Base-by-base conservation (phyloP, 208 protist genomes). In the Tritrichomonas musculus region DNA sequence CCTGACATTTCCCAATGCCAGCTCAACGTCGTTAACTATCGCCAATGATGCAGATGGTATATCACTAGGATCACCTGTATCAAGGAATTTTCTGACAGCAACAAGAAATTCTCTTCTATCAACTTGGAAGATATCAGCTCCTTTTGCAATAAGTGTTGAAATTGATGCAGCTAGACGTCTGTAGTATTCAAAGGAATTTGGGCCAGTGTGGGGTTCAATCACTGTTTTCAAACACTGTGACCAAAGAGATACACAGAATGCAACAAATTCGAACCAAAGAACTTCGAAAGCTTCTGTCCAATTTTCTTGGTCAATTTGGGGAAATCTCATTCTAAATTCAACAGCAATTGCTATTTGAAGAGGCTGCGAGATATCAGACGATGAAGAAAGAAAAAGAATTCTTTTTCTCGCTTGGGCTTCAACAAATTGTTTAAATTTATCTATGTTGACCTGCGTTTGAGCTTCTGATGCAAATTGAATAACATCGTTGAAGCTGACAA, bases 281-380 rank as follows among this genome's bases (percentile, higher is more conserved):
- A 88, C 77, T 88, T 88, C 77, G 27, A 88, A 88, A 39, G 77
- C 77, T 57, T 88, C 77, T 57, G 77, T 88, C 77, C 77, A 88
- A 39, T 88, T 88, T 3, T 88, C 77, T 20, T 25, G 77, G 33
- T 88, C 77, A 4, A 88, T 88, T 57, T 88, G 77, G 53, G 77
- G 77, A 30, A 88, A 88, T 39, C 77, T 25, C 77, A 88, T 88
- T 57, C 47, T 53, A 27, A 88, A 88, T 88, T 88, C 77, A 30
- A 53, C 25, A 13, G 77, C 77, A 57, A 88, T 88, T 8, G 77
- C 77, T 8, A 47, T 14, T 22, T 57, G 9, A 39, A 88, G 30
- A 33, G 77, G n/a, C 17, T 88, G n/a, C 33, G 27, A 57, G 44
- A 47, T 88, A 11, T 88, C 77, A 39, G 27, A 27, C 20, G 77